Evolutionary conservation across 192 early-diverging fungal species (phyloP), one percentile per base, ranked within the genome.

Genomic region (Coemansia sp.): DNA sequence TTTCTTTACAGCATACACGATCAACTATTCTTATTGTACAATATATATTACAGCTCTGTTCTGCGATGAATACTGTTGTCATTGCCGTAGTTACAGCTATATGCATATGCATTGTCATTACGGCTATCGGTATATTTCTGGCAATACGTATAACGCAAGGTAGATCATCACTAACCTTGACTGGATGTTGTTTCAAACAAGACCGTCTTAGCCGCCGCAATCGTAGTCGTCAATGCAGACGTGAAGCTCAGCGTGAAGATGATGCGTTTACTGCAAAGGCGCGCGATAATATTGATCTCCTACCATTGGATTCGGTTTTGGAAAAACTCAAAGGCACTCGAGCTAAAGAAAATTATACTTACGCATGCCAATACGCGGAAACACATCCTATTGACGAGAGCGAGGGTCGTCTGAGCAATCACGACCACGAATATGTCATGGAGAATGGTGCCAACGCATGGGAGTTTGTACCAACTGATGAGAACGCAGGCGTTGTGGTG

Each of bases 301-400:
- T 84, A 51, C 56, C 66, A n/a, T 57, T 69, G 24, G 72, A 75
- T 61, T 61, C 69, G 24, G 67, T 63, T 4, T 60, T 80, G 54
- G 63, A 30, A 22, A 57, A 64, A 54, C 78, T 80, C 5, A 33
- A 67, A 5, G 71, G 67, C 57, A 71, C 29, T 20, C 68, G 72
- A 6, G 78, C 75, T 14, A 24, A 55, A 51, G 67, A 67, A 2
- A 78, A 77, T 61, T 72, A 84, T 61, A 57, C 55, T 3, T 76
- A 76, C 23, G 78, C 78, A 3, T 59, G 74, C 62, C 88, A 84
- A 36, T 91, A 85, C 68, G 81, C 85, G 68, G 77, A 82, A 27
- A 75, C 78, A 10, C 74, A 82, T 54, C 67, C 71, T 23, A 64
- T 70, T 32, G 79, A 82, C 74, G 71, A 75, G 29, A 68, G 70